Evolutionary conservation across 1,139 yeast species (phyloP).

Genomic region (Geotrichum klebahnii): DNA sequence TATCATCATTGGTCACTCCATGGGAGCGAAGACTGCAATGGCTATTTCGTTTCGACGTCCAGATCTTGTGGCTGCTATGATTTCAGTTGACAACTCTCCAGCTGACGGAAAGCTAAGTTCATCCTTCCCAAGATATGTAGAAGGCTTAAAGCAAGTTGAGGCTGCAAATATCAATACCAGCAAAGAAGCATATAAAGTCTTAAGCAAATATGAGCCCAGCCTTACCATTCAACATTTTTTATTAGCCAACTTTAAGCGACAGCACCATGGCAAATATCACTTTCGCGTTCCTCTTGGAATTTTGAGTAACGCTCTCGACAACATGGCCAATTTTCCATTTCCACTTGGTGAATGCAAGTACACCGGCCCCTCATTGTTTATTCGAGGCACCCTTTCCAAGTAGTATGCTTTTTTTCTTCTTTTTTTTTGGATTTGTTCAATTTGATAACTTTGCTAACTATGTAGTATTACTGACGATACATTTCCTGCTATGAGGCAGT

Average conservation of each 20-base stretch:
- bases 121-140: conserved; percentile 61
- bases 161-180: conserved; percentile 46
- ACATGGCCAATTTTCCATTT: conserved; percentile 78
- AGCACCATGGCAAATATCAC: conserved; percentile 34
- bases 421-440: background rate
- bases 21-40: conserved; percentile 97
- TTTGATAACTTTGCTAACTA: conserved; percentile 4
- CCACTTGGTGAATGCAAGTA: conserved; percentile 53
- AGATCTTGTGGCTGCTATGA: conserved; percentile 55
- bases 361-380: conserved; percentile 69
- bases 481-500: conserved; percentile 65
- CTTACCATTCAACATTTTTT: conserved; percentile 68
- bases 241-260: conserved; percentile 60
- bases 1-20: conserved; percentile 82
- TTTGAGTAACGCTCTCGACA: conserved; percentile 60
- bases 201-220: conserved; percentile 58
- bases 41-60: conserved; percentile 72
- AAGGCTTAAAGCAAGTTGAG: conserved; percentile 52
- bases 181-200: conserved; percentile 63
- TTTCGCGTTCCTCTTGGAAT: conserved; percentile 66
- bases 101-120: conserved; percentile 57
- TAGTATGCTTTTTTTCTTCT: conserved; percentile 40
- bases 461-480: conserved; percentile 73
- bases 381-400: conserved; percentile 70
- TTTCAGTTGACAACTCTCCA: conserved; percentile 89